Evolutionary conservation across 2,329 filamentous ascomycete genomes (phyloP).

Genomic region (Aspergillus texensis): DNA sequence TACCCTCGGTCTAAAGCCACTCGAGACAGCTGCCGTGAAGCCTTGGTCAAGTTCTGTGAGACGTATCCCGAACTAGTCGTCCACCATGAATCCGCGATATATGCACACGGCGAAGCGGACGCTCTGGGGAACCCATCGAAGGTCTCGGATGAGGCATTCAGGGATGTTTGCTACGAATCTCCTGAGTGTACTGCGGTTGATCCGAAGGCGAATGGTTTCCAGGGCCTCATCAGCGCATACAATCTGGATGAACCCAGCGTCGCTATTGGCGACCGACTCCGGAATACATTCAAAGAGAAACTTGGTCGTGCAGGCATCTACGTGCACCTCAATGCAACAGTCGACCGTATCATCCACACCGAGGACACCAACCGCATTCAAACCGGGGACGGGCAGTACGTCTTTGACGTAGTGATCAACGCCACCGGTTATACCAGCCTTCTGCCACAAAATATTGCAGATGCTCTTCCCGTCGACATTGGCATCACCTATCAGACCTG

Average conservation of each 20-base stretch:
- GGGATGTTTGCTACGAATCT: background rate
- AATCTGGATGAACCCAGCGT: slow-evolving; percentile 9
- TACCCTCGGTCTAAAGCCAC: slow-evolving; percentile 10
- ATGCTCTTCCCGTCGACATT: slow-evolving; percentile 5
- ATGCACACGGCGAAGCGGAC: slow-evolving; percentile 3
- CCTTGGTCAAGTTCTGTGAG: background rate
- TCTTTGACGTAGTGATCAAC: slow-evolving; percentile 9
- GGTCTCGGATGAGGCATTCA: slow-evolving; percentile 2
- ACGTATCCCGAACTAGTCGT: slow-evolving; percentile 7
- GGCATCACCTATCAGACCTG: slow-evolving; percentile 5
- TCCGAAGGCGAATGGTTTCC: background rate
- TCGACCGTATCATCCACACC: background rate
- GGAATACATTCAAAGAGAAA: background rate
- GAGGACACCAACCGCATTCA: background rate
- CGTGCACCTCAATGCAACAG: background rate
- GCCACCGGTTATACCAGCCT: slow-evolving; percentile 7
- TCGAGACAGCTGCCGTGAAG: slow-evolving; percentile 7
- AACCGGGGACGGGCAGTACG: background rate
- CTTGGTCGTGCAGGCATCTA: slow-evolving; percentile 4
- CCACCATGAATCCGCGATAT: slow-evolving; percentile 2
- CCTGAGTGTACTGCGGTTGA: background rate
- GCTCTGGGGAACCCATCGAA: background rate
- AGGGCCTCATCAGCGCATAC: background rate
- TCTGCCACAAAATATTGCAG: background rate
- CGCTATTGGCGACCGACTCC: background rate